A percentile compares a stretch with the other conserved stretches of the same genome.
These are phyloP conservation scores for Trypanosoma conorhini DNA, from an alignment of 208 protist genomes.

Conservation along the genomic window DNA sequence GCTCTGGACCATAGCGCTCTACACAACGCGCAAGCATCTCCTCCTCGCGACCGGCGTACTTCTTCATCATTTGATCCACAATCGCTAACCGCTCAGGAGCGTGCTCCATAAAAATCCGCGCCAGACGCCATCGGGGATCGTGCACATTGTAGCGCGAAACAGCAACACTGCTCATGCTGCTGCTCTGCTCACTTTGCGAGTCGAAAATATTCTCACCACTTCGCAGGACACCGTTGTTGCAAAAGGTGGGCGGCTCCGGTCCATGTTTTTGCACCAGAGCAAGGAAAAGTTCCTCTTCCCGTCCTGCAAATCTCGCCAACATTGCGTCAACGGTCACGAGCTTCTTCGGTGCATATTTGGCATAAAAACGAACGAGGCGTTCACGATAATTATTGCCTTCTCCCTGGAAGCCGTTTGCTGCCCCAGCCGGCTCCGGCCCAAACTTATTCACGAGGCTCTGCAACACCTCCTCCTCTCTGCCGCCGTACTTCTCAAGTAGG, in stretches of 20 bases:
- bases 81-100: constrained; percentile 20
- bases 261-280: constrained; percentile 58
- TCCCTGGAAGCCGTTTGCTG: background rate
- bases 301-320: constrained; percentile 44
- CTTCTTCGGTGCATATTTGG: constrained; percentile 55
- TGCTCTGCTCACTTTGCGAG: background rate
- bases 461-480: constrained; percentile 59
- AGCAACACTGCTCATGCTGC: background rate
- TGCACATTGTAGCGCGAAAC: constrained; percentile 2
- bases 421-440: constrained; percentile 46
- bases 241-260: constrained; percentile 34
- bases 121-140: constrained; percentile 15
- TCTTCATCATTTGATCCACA: constrained; percentile 30
- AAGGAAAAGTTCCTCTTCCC: constrained; percentile 55
- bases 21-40: constrained; percentile 19
- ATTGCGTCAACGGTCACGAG: constrained; percentile 45
- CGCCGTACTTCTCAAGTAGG: constrained; percentile 49
- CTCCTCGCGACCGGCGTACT: constrained; percentile 24
- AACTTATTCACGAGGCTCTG: constrained; percentile 58
- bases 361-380: constrained; percentile 46
- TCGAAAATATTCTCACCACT: background rate
- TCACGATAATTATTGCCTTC: constrained; percentile 35
- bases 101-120: constrained; percentile 21
- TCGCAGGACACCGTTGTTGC: background rate
- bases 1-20: constrained; percentile 23